Conservation (phyloP, 192 early-diverging fungal genomes). For the Rhizophagus prolifer region DNA sequence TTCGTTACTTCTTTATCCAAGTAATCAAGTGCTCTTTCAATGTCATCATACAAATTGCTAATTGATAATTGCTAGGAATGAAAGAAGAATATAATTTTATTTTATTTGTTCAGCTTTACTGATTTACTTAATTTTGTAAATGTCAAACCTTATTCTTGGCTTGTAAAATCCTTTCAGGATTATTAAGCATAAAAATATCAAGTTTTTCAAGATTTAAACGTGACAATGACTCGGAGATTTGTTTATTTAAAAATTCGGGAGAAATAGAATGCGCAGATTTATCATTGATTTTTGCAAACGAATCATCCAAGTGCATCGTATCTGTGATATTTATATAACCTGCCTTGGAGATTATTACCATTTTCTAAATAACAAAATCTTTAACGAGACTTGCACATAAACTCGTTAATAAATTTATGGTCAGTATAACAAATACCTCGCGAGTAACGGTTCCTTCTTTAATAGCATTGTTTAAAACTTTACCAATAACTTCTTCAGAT, state of each 20-base stretch:
- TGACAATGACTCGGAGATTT: constrained; percentile 55
- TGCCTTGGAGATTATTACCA: constrained; percentile 51
- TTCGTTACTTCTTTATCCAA: constrained; percentile 61
- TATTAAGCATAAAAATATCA: constrained; percentile 77
- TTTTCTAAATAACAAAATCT: constrained; percentile 28
- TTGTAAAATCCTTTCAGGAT: constrained; percentile 71
- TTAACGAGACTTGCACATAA: not conserved
- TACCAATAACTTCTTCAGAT: constrained; percentile 19
- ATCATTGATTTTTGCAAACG: constrained; percentile 46
- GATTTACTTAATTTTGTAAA: not conserved
- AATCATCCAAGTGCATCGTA: constrained; percentile 4
- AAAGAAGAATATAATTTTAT: not conserved
- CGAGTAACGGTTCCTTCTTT: not conserved
- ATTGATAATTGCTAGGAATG: not conserved
- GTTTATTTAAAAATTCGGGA: constrained; percentile 55
- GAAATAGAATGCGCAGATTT: constrained; percentile 62
- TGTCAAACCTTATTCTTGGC: constrained; percentile 39
- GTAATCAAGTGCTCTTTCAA: constrained; percentile 56
- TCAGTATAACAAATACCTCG: not conserved
- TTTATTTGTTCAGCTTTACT: not conserved
- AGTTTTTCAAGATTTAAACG: constrained; percentile 55
- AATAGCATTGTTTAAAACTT: constrained; percentile 16
- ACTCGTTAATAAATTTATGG: no score
- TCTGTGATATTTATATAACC: constrained; percentile 43
- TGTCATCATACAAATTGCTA: constrained; percentile 54